phyloP scores from a whole-genome alignment of 2,329 filamentous ascomycete genomes.

The Aspergillus sp. region DNA sequence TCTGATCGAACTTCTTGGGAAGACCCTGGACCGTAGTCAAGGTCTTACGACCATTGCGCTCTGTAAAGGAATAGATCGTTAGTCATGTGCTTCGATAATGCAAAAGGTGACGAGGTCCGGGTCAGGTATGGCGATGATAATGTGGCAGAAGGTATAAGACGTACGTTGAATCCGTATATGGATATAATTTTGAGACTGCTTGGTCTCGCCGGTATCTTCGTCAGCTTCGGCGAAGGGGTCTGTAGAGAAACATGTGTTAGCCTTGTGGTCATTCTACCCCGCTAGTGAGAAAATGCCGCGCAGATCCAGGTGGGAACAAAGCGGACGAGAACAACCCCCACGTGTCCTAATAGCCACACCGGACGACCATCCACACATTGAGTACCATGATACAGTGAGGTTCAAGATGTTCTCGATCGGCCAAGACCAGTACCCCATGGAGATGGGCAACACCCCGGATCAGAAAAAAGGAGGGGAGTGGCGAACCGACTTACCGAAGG shows the following conservation, averaged over 20 bases:
- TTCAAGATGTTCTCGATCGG: not conserved
- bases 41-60: constrained; percentile 99
- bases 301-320: constrained; percentile 4
- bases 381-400: not conserved
- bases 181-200: constrained; percentile 95
- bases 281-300: constrained; percentile 16
- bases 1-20: constrained; percentile 97
- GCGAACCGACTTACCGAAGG: constrained; percentile 64
- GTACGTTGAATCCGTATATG: constrained; percentile 99
- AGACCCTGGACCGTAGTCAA: constrained; percentile 99
- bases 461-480: constrained; percentile 17
- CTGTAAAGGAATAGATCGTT: constrained; percentile 44
- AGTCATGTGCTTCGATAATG: constrained; percentile 7
- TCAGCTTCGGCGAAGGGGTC: constrained; percentile 99
- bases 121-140: not conserved
- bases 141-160: constrained; percentile 31
- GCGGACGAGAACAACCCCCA: not conserved
- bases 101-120: not conserved
- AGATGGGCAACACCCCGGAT: not conserved
- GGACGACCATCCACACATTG: not conserved
- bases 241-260: constrained; percentile 40
- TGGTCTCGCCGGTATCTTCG: constrained; percentile 94
- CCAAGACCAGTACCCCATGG: not conserved
- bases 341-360: not conserved
- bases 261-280: constrained; percentile 32